Evolutionary conservation across 495 filamentous ascomycete species (phyloP).

Genomic region (Aspergillus affinis): DNA sequence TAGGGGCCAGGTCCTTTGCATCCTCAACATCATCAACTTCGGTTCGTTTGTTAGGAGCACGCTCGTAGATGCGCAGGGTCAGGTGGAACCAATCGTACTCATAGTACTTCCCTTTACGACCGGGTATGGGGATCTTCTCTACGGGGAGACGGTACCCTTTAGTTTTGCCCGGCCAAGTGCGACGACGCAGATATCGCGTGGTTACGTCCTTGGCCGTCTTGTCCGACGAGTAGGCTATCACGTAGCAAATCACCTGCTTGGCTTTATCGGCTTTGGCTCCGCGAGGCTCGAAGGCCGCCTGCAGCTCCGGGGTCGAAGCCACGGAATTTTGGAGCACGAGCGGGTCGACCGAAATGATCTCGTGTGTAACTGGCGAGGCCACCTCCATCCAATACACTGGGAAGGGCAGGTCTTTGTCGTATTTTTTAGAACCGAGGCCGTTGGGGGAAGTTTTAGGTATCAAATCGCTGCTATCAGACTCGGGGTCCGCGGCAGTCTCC

Average conservation of each 20-base stretch:
- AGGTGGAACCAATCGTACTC: constrained; percentile 85
- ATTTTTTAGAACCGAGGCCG: constrained; percentile 29
- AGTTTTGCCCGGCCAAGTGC: constrained; percentile 83
- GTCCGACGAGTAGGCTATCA: constrained; percentile 82
- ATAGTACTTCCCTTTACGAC: constrained; percentile 68
- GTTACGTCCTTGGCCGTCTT: constrained; percentile 95
- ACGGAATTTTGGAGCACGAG: constrained; percentile 66
- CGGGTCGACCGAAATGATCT: constrained; percentile 75
- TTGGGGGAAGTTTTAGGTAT: constrained; percentile 12
- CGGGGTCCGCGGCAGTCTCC: constrained; percentile 17
- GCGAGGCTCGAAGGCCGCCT: constrained; percentile 79
- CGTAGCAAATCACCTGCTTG: constrained; percentile 89
- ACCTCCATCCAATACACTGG: constrained; percentile 95
- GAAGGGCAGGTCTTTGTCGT: constrained; percentile 70
- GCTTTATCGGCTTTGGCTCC: constrained; percentile 77
- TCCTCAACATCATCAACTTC: constrained; percentile 78
- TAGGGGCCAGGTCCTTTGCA: constrained; percentile 66
- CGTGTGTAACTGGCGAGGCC: constrained; percentile 73
- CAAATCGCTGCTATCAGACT: constrained; percentile 20
- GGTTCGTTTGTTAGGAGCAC: constrained; percentile 58
- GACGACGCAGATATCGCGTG: constrained; percentile 82
- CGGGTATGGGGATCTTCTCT: constrained; percentile 77
- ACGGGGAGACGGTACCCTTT: constrained; percentile 77
- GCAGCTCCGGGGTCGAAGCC: constrained; percentile 63
- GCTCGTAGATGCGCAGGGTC: constrained; percentile 70